Percentiles rank a stretch among this genome's conserved stretches.
Evolutionary conservation across 2,329 filamentous ascomycete genomes (phyloP).

Genomic region (Claviceps humidiphila): DNA sequence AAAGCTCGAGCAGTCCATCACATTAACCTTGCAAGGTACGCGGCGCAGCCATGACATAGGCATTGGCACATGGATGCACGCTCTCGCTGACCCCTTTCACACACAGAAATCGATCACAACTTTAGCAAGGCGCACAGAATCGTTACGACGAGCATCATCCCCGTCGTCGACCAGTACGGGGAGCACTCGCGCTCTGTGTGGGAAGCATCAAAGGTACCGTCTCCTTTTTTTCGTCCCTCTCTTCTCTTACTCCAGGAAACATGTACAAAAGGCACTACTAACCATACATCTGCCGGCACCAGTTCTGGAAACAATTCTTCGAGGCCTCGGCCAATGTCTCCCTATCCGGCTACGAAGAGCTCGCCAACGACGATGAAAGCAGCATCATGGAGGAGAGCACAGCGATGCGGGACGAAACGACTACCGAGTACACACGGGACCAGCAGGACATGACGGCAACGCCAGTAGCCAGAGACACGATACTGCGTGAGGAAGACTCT

Average conservation of each 20-base stretch:
- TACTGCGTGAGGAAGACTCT: conserved; percentile 43
- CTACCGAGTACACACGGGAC: conserved; percentile 33
- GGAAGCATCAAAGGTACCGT: conserved; percentile 78
- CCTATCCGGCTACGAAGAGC: conserved; percentile 84
- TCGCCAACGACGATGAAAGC: conserved; percentile 52
- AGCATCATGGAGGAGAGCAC: conserved; percentile 36
- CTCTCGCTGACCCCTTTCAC: conserved; percentile 3
- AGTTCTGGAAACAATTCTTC: conserved; percentile 99
- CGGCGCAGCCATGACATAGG: not conserved
- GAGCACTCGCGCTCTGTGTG: conserved; percentile 89
- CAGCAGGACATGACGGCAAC: conserved; percentile 26
- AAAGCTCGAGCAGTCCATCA: conserved; percentile 92
- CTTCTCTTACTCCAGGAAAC: not conserved
- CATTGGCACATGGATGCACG: not conserved
- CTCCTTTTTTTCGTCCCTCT: not conserved
- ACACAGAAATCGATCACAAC: conserved; percentile 88
- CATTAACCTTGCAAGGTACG: conserved; percentile 78
- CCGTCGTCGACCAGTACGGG: conserved; percentile 87
- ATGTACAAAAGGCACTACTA: no score
- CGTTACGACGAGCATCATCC: conserved; percentile 84
- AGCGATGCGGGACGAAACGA: conserved; percentile 42
- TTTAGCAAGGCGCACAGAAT: conserved; percentile 95
- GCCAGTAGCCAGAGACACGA: conserved; percentile 20
- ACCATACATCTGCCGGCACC: not conserved
- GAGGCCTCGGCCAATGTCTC: conserved; percentile 97